Evolutionary conservation across 2,329 filamentous ascomycete species (phyloP), one percentile per base, ranked within the genome.

Genomic region (Ophiocordyceps camponoti-floridani): DNA sequence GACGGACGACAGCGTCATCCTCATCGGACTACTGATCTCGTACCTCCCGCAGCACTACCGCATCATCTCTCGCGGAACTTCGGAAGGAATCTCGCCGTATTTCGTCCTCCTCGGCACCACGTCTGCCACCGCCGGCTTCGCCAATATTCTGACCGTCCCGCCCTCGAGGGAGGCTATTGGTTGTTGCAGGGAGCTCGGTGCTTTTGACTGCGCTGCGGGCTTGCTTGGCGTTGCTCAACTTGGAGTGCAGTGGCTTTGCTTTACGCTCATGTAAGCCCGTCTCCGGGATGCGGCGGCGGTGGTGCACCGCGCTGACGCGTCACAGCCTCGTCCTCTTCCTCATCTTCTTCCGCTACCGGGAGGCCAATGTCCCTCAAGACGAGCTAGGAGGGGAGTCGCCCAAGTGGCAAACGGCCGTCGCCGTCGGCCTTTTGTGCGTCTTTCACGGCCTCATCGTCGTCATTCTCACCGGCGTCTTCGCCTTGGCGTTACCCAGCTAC

Each of bases 11-110:
- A 77, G 73, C 49, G 58, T 94, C 54, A 85, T 96, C 53, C 70
- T 96, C 49, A 59, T 94, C 53, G 89, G 89, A 46, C 88, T 96
- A 54, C 70, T 95, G 49, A 66, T 94, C 47, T 96, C 89, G 31
- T 98, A 98, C 65, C 73, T 96, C 2, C 91, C 91, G 1, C 91
- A 98, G 60, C 89, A 96, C 63, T 75, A 82, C 60, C 86, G 91
- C 56, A 96, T 98, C 63, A 84, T 94, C 52, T 70, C 75, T 38
- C 77, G 87, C 45, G 77, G 80, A 48, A 91, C 85, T 13, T 93
- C 89, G 19, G 89, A 94, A 60, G 91, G 91, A 49, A 88, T 98
- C 49, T 95, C 88, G 28, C 89, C 91, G 9, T 91, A 89, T 62
- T 98, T 94, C 58, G 79, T 98, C 50, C 75, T 96, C 2, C 77